Evolutionary conservation across 352 stramenopile genomes (phyloP).

Genomic region (Pythium brassicae): DNA sequence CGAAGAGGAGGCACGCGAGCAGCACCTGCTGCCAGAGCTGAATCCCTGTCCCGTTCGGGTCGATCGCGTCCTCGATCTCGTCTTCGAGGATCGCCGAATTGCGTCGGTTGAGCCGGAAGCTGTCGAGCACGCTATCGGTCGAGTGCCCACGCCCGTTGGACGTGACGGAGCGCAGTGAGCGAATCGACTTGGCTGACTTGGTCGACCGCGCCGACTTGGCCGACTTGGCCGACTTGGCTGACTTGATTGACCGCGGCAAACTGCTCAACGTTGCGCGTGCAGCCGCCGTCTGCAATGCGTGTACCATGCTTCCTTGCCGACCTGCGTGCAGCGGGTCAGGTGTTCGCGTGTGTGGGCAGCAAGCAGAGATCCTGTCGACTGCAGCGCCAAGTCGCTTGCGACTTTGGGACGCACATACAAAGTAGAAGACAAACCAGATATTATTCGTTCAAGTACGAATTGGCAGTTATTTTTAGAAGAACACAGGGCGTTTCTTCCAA

Average conservation of each 20-base stretch:
- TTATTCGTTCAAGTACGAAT: too few species aligned
- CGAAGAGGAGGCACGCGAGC: constrained; percentile 41
- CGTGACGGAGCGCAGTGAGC: background rate
- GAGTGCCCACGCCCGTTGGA: constrained; percentile 5
- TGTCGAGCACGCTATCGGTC: constrained; percentile 8
- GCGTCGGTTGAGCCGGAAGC: constrained; percentile 6
- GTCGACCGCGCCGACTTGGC: background rate
- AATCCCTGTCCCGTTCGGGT: constrained; percentile 38
- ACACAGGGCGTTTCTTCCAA: background rate
- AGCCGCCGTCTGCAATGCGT: background rate
- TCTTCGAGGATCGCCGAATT: constrained; percentile 10
- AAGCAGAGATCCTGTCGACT: too few species aligned
- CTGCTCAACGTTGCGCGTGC: background rate
- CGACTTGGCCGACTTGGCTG: constrained; percentile 1
- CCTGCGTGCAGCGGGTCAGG: too few species aligned
- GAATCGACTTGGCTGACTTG: background rate
- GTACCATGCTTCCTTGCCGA: too few species aligned
- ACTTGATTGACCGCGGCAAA: background rate
- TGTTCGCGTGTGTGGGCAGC: too few species aligned
- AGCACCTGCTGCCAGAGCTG: constrained; percentile 55
- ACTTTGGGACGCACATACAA: too few species aligned
- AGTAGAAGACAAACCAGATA: too few species aligned
- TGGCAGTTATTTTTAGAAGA: background rate
- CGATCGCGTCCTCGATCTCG: constrained; percentile 22
- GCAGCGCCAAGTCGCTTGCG: too few species aligned